Conservation (phyloP, 441 rosid species). For the Gossypium davidsonii region DNA sequence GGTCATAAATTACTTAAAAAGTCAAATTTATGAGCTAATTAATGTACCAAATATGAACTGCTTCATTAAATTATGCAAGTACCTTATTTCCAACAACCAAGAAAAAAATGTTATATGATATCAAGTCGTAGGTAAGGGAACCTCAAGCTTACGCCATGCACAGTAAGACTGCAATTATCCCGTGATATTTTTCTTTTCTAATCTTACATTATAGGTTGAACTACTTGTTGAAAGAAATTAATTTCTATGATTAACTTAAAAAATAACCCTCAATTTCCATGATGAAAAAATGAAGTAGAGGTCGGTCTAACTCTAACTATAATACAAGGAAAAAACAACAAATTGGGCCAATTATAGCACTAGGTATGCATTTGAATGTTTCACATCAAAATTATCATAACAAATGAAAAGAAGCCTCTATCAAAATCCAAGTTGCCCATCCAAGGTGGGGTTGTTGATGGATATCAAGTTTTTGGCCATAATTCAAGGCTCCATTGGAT, state of each 20-base stretch:
- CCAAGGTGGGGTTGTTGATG: constrained; percentile 12
- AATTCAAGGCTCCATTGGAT: constrained; percentile 12
- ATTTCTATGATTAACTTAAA: not conserved
- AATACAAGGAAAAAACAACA: constrained; percentile 14
- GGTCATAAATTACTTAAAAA: no score
- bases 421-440: not conserved
- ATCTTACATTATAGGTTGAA: not conserved
- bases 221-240: not conserved
- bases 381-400: constrained; percentile 9
- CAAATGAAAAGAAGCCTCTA: constrained; percentile 5
- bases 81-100: not conserved
- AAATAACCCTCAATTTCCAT: not conserved
- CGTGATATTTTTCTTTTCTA: not conserved
- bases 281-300: not conserved
- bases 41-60: not conserved
- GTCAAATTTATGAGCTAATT: not conserved
- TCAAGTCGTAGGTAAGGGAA: not conserved
- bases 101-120: not conserved
- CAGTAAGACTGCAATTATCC: not conserved
- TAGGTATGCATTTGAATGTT: not conserved
- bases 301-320: not conserved
- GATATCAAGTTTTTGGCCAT: constrained; percentile 18
- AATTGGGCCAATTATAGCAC: constrained; percentile 1
- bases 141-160: constrained; percentile 12
- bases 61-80: not conserved